Evolutionary conservation across 2,329 filamentous ascomycete genomes (phyloP).

Genomic region (Trichoderma breve): DNA sequence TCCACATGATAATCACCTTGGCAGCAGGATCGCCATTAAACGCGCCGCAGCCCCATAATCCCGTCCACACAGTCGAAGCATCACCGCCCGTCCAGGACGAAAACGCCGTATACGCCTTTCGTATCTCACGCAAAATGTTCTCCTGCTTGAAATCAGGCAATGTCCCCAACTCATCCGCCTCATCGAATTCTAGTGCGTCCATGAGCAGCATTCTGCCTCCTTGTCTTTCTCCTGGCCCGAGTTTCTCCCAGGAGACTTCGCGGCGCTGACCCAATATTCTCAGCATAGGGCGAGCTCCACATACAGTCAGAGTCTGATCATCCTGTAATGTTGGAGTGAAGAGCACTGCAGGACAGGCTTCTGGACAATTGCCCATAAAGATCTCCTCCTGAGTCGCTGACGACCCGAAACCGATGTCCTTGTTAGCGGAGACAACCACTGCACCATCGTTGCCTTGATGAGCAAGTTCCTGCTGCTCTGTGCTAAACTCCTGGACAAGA

Average conservation of each 20-base stretch:
- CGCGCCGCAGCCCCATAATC: constrained; percentile 37
- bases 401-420: constrained; percentile 36
- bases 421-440: constrained; percentile 36
- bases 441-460: constrained; percentile 29
- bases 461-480: constrained; percentile 25
- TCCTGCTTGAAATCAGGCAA: constrained; percentile 30
- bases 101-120: constrained; percentile 32
- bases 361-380: constrained; percentile 35
- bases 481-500: constrained; percentile 28
- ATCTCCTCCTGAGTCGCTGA: constrained; percentile 39
- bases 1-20: constrained; percentile 34
- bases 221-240: constrained; percentile 15
- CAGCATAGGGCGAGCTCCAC: constrained; percentile 32
- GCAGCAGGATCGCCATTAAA: constrained; percentile 36
- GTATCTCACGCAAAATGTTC: constrained; percentile 32
- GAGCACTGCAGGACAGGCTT: constrained; percentile 36
- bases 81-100: constrained; percentile 22
- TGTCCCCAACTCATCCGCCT: constrained; percentile 21
- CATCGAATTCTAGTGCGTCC: constrained; percentile 39
- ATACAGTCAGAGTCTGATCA: constrained; percentile 30
- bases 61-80: constrained; percentile 26
- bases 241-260: constrained; percentile 28
- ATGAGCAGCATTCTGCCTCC: constrained; percentile 36
- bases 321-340: constrained; percentile 32
- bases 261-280: constrained; percentile 32